These are phyloP conservation scores for Fonsecaea monophora DNA, from an alignment of 2,329 filamentous ascomycete species.

Conservation along the genomic window DNA sequence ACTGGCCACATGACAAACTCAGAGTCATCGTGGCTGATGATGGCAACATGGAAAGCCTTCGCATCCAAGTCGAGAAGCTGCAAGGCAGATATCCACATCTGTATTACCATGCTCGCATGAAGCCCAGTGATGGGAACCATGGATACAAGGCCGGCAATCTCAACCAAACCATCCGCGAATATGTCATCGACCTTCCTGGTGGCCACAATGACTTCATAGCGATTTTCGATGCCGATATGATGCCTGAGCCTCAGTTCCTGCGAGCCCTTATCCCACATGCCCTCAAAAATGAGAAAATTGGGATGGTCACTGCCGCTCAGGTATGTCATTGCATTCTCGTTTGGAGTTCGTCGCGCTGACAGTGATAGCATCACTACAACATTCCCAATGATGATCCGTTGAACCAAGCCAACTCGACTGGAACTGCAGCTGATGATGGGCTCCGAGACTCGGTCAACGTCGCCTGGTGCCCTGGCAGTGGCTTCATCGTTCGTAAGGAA, in stretches of 20 bases:
- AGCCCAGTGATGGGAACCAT: constrained; percentile 48
- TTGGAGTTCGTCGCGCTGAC: constrained; percentile 10
- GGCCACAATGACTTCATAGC: constrained; percentile 64
- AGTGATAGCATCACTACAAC: constrained; percentile 42
- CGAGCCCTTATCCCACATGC: constrained; percentile 48
- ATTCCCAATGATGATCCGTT: constrained; percentile 41
- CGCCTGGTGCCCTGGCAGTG: constrained; percentile 43
- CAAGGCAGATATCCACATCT: constrained; percentile 47
- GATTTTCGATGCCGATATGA: constrained; percentile 72
- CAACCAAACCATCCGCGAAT: constrained; percentile 50
- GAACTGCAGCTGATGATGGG: constrained; percentile 46
- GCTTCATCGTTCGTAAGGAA: constrained; percentile 40
- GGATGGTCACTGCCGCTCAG: constrained; percentile 45
- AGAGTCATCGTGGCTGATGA: constrained; percentile 63
- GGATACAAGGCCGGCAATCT: constrained; percentile 50
- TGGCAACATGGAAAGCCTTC: constrained; percentile 46
- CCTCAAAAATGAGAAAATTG: constrained; percentile 41
- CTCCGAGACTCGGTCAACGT: constrained; percentile 40
- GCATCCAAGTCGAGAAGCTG: constrained; percentile 46
- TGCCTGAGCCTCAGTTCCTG: constrained; percentile 47
- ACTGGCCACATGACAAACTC: constrained; percentile 61
- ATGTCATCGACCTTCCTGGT: constrained; percentile 51
- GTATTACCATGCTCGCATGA: constrained; percentile 52
- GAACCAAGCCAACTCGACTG: constrained; percentile 42
- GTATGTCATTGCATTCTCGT: constrained; percentile 20